phyloP scores from a whole-genome alignment of 1,284 basidiomycete species.

The Grifola frondosa region DNA sequence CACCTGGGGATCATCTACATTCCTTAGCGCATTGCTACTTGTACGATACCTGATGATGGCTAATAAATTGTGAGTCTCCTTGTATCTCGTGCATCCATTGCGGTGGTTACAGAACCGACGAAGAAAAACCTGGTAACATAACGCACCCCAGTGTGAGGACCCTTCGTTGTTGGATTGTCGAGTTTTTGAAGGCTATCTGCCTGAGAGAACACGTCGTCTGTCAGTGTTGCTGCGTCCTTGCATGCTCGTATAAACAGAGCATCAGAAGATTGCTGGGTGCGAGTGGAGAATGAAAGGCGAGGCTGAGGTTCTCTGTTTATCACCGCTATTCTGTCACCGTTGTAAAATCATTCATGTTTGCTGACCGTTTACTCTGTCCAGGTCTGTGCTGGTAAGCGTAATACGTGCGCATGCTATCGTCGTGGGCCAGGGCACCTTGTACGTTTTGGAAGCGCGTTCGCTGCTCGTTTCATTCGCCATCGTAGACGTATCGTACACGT shows the following conservation, averaged over 20 bases:
- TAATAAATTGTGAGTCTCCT: conserved; percentile 33
- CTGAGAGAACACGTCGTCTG: too few species aligned
- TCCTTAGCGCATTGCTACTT: conserved; percentile 16
- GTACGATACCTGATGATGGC: conserved; percentile 1
- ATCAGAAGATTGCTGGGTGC: conserved; percentile 58
- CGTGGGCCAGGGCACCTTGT: too few species aligned
- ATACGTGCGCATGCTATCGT: too few species aligned
- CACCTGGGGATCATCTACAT: conserved; percentile 80
- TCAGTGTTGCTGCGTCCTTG: too few species aligned
- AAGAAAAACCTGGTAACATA: conserved; percentile 86
- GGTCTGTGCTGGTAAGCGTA: neutral
- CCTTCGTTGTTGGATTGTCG: too few species aligned
- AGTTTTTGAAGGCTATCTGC: too few species aligned
- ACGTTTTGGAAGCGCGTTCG: too few species aligned
- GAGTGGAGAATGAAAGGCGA: conserved; percentile 82
- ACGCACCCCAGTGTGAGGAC: conserved; percentile 55
- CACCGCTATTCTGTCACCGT: neutral
- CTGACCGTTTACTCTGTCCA: conserved; percentile 5
- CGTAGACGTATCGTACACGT: too few species aligned
- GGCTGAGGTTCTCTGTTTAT: conserved; percentile 57
- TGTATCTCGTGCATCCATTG: conserved; percentile 10
- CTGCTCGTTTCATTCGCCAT: too few species aligned
- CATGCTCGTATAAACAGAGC: too few species aligned
- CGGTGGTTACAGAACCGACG: conserved; percentile 40
- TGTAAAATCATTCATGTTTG: neutral